Conservation (phyloP, 495 filamentous ascomycete genomes). For the Mycothermus thermophilus region DNA sequence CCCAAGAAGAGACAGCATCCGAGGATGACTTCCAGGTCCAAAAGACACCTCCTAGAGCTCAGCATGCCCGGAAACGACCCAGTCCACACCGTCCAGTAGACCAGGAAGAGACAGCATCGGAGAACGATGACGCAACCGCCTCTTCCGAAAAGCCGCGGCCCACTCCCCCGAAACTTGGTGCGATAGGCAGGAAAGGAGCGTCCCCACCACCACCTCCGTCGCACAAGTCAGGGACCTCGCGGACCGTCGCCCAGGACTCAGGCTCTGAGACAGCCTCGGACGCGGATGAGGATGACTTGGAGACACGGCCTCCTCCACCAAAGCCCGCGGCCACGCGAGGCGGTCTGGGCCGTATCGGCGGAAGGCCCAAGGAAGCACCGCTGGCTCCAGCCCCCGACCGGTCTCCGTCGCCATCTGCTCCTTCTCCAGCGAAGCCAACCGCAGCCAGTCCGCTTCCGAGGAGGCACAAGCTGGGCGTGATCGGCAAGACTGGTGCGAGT, state of each 20-base stretch:
- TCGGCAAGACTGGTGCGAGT: slow-evolving; percentile 17
- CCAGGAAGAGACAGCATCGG: slow-evolving; percentile 20
- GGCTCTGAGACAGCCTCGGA: slow-evolving; percentile 32
- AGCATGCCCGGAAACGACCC: background rate
- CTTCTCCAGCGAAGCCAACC: too few relatives aligned
- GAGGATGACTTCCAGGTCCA: too few relatives aligned
- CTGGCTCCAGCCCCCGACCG: slow-evolving; percentile 3
- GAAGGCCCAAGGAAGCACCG: slow-evolving; percentile 9
- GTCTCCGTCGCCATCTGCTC: slow-evolving; percentile 8
- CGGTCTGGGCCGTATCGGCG: slow-evolving; percentile 32
- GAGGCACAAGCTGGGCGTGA: slow-evolving; percentile 22
- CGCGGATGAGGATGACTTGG: slow-evolving; percentile 12
- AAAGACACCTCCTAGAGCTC: too few relatives aligned
- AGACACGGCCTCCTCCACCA: slow-evolving; percentile 5
- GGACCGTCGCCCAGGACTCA: background rate
- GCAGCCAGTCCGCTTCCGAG: slow-evolving; percentile 6
- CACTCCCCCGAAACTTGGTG: slow-evolving; percentile 12
- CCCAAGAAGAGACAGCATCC: slow-evolving; percentile 20
- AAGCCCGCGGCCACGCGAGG: slow-evolving; percentile 13
- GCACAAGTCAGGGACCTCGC: slow-evolving; percentile 1
- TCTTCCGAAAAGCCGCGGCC: slow-evolving; percentile 8
- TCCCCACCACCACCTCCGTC: slow-evolving; percentile 6
- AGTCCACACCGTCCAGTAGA: background rate
- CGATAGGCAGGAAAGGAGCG: slow-evolving; percentile 15
- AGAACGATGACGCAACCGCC: slow-evolving; percentile 19